Percentiles rank a stretch among this genome's conserved stretches.
These are phyloP conservation scores for Diaporthe australafricana DNA, from an alignment of 2,329 filamentous ascomycete species.

Conservation along the genomic window DNA sequence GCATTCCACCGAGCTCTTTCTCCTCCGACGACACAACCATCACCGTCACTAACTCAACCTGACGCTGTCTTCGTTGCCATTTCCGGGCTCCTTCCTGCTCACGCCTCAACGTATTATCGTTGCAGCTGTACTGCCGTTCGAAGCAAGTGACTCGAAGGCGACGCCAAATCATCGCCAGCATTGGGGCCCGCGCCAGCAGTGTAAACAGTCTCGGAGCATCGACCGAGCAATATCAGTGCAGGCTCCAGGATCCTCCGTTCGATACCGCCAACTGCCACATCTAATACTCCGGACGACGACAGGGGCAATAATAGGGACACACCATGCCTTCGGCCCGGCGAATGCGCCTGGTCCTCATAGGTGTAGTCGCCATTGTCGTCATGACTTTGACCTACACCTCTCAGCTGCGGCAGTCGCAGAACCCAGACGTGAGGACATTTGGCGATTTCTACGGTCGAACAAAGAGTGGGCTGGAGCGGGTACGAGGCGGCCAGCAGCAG, in stretches of 20 bases:
- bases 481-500: slow-evolving; percentile 39
- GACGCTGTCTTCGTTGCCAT: neutral
- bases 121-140: neutral
- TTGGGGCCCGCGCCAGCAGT: neutral
- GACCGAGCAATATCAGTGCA: neutral
- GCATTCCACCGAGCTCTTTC: neutral
- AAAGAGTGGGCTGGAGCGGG: slow-evolving; percentile 63
- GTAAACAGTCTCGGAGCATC: neutral
- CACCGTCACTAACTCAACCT: neutral
- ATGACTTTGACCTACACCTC: slow-evolving; percentile 79
- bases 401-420: slow-evolving; percentile 63
- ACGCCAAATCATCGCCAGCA: neutral
- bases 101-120: neutral
- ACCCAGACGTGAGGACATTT: slow-evolving; percentile 56
- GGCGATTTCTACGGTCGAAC: slow-evolving; percentile 73
- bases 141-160: neutral
- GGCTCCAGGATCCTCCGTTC: neutral
- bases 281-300: neutral
- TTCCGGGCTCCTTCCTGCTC: neutral
- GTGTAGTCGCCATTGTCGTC: slow-evolving; percentile 73
- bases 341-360: slow-evolving; percentile 73
- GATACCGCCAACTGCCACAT: neutral
- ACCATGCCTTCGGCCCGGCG: slow-evolving; percentile 78
- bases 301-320: neutral
- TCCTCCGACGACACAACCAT: neutral